Base-by-base conservation (phyloP, 2,329 filamentous ascomycete genomes). In the Dendrostoma leiphaemia region DNA sequence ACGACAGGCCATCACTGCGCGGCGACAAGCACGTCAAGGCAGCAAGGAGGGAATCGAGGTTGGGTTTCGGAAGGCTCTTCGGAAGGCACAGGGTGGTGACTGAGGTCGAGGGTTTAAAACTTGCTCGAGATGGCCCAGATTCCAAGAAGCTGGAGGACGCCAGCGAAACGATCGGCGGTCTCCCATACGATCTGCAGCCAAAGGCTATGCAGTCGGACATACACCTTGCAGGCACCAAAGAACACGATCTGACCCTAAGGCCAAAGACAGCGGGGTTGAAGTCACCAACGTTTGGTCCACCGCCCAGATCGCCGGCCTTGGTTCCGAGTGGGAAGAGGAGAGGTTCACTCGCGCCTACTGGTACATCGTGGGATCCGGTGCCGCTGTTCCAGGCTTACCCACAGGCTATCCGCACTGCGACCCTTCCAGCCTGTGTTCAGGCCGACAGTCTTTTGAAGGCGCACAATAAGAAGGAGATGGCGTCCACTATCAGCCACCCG, bases 361-460 rank as follows among this genome's bases (percentile, higher is more conserved):
- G 38, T 28, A 44, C 40, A 4, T 69, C 71, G 12, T 90, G 85
- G 85, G 80, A 83, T 53, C 81, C 86, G 15, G 89, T 90, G 6
- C 89, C 91, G 2, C 74, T 97, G 12, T 95, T 92, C 68, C 89
- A 96, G 67, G 91, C 90, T 12, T 96, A 91, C 66, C 88, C 90
- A 0, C 91, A 96, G 69, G 85, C 90, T 3, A 80, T 90, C 61
- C 91, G 89, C 64, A 83, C 94, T 67, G 85, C 83, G 10, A 84
- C 81, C 15, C 75, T 96, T 3, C 81, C 85, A 24, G 81, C 88
- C 15, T 86, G 87, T 34, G 82, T 80, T 2, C 71, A 88, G 10
- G 81, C 87, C 2, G 91, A 95, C 57, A 71, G 80, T 1, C 81
- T 94, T 44, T 67, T 91, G 48, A 82, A 86, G 56, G 71, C 82